Percentiles rank a stretch among this genome's conserved stretches.
phyloP scores from a whole-genome alignment of 2,329 filamentous ascomycete genomes.

The Domatiomyces globalis region DNA sequence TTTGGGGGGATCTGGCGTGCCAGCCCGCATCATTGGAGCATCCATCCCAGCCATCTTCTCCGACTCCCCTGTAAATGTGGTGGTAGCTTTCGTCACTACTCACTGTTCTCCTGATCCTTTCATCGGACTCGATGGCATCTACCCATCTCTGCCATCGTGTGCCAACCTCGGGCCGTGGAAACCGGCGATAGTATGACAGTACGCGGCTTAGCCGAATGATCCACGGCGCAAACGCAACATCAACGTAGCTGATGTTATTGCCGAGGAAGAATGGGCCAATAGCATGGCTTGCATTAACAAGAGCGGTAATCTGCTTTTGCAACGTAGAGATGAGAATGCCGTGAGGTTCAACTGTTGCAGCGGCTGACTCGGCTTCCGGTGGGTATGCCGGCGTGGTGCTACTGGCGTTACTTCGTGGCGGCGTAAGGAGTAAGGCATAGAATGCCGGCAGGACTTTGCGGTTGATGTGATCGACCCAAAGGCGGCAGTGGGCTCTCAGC shows the following conservation, averaged over 20 bases:
- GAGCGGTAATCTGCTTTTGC: conserved; percentile 48
- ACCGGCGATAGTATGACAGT: conserved; percentile 49
- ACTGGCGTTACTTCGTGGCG: conserved; percentile 6
- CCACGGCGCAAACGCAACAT: conserved; percentile 64
- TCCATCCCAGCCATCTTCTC: conserved; percentile 14
- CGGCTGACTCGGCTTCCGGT: conserved; percentile 1
- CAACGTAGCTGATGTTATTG: conserved; percentile 47
- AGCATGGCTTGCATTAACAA: conserved; percentile 43
- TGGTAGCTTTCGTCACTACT: conserved; percentile 50
- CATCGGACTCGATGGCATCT: conserved; percentile 51
- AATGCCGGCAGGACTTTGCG: conserved; percentile 61
- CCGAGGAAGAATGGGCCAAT: conserved; percentile 58
- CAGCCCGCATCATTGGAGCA: background rate
- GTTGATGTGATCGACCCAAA: conserved; percentile 76
- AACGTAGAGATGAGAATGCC: conserved; percentile 26
- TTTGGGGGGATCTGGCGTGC: background rate
- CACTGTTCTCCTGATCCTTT: conserved; percentile 51
- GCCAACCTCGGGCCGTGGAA: conserved; percentile 49
- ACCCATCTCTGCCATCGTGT: conserved; percentile 57
- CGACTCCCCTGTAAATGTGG: conserved; percentile 15
- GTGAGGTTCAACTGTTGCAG: conserved; percentile 7
- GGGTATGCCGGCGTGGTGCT: background rate
- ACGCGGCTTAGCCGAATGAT: conserved; percentile 54
- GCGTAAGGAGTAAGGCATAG: conserved; percentile 49
- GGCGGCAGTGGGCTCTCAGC: conserved; percentile 55